Conservation (phyloP, 257 asterid species). For the Solanum tarijense region DNA sequence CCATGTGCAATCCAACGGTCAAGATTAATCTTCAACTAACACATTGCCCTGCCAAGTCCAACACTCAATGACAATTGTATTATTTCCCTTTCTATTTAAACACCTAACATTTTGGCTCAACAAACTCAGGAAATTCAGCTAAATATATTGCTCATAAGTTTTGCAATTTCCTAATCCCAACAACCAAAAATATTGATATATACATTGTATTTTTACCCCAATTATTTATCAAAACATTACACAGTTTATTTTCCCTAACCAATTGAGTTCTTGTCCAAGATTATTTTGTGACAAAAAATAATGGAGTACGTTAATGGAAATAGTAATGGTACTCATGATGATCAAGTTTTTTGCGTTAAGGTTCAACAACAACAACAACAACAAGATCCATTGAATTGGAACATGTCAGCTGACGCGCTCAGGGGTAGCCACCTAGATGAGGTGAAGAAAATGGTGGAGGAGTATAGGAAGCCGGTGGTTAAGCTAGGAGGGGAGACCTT, state of each 20-base stretch:
- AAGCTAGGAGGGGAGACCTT: slow-evolving; percentile 26
- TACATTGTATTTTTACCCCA: background rate
- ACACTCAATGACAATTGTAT: slow-evolving; percentile 1
- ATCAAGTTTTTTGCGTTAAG: slow-evolving; percentile 1
- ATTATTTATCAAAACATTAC: background rate
- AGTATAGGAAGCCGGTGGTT: slow-evolving; percentile 21
- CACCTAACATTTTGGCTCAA: slow-evolving; percentile 2
- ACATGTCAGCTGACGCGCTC: slow-evolving; percentile 24
- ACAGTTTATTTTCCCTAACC: background rate
- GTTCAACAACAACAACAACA: background rate
- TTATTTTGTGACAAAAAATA: background rate
- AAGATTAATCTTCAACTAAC: slow-evolving; percentile 20
- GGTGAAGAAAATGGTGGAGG: slow-evolving; percentile 27
- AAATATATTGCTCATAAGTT: slow-evolving; percentile 2
- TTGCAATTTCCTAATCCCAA: slow-evolving; percentile 20
- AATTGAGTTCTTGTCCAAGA: background rate
- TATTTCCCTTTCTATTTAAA: slow-evolving; percentile 22
- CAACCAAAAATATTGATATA: background rate
- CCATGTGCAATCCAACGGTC: slow-evolving; percentile 20
- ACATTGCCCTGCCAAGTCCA: slow-evolving; percentile 18
- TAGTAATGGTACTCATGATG: background rate
- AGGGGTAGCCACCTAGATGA: slow-evolving; percentile 29
- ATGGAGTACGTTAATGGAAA: slow-evolving; percentile 5
- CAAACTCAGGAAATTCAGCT: slow-evolving; percentile 33
- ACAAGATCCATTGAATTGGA: slow-evolving; percentile 28